Evolutionary conservation across 1,284 basidiomycete species (phyloP).

Genomic region (Paramarasmius palmivorus): DNA sequence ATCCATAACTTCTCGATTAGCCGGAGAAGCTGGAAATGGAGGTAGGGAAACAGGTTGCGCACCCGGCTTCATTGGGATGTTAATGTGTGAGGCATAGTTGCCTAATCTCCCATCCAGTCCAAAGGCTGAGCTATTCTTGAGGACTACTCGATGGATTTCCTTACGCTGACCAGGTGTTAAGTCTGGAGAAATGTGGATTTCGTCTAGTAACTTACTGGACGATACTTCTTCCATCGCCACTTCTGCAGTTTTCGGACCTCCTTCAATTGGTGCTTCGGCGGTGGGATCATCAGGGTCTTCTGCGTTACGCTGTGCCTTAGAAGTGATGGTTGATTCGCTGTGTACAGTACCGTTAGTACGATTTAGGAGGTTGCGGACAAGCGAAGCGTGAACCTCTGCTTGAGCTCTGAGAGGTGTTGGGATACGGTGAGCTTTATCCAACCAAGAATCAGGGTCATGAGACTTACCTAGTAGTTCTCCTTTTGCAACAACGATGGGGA

Average conservation of each 20-base stretch:
- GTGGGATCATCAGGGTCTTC: neutral
- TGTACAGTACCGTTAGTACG: neutral
- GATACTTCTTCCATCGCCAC: constrained; percentile 13
- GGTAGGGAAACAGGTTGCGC: constrained; percentile 22
- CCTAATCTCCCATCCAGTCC: constrained; percentile 26
- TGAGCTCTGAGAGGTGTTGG: neutral
- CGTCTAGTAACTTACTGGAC: constrained; percentile 7
- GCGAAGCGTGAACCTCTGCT: constrained; percentile 9
- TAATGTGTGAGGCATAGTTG: constrained; percentile 17
- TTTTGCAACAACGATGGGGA: constrained; percentile 15
- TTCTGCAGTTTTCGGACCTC: constrained; percentile 25
- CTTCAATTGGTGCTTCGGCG: neutral
- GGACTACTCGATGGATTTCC: constrained; percentile 12
- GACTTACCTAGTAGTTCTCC: constrained; percentile 19
- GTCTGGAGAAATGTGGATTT: constrained; percentile 17
- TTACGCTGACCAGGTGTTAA: constrained; percentile 12
- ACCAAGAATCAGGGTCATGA: constrained; percentile 19
- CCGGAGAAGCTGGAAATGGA: constrained; percentile 25
- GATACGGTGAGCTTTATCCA: constrained; percentile 12
- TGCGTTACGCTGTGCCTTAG: constrained; percentile 14
- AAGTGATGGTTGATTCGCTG: constrained; percentile 7
- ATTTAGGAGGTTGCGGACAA: neutral
- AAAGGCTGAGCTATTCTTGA: constrained; percentile 20
- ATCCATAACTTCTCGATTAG: constrained; percentile 28
- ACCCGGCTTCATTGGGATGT: constrained; percentile 19